Evolutionary conservation across 202 grass and related monocot genomes (phyloP).

Genomic region (Schoenoplectus tabernaemontani): DNA sequence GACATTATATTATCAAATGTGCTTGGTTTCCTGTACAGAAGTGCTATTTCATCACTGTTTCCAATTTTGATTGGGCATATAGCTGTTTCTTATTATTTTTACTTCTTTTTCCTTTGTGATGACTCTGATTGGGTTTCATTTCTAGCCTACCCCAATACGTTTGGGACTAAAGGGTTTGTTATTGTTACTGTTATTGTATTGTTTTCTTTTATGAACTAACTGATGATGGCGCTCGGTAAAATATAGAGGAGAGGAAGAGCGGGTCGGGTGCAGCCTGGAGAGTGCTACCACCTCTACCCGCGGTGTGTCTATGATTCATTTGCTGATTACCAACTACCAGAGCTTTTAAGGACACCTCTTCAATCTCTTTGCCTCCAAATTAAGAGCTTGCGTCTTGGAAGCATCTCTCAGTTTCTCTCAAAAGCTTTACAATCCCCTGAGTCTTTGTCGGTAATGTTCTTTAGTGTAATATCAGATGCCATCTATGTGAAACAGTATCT

Average conservation of each 20-base stretch:
- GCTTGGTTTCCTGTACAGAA: background rate
- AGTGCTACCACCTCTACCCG: slow-evolving; percentile 97
- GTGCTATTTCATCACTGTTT: slow-evolving; percentile 1
- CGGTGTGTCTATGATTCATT: slow-evolving; percentile 83
- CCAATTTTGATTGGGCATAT: background rate
- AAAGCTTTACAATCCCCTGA: slow-evolving; percentile 97
- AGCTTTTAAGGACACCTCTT: slow-evolving; percentile 90
- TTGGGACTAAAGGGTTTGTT: too few relatives aligned
- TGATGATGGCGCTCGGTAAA: slow-evolving; percentile 10
- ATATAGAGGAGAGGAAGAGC: slow-evolving; percentile 96
- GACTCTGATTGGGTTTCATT: too few relatives aligned
- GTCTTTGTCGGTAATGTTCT: slow-evolving; percentile 63
- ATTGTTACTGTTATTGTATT: too few relatives aligned
- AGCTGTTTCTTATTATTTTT: background rate
- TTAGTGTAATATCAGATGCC: background rate
- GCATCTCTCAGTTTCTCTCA: slow-evolving; percentile 93
- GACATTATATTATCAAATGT: background rate
- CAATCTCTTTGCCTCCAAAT: slow-evolving; percentile 99
- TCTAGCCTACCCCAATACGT: too few relatives aligned
- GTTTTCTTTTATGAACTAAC: slow-evolving; percentile 15
- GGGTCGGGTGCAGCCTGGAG: slow-evolving; percentile 92
- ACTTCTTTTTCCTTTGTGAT: too few relatives aligned
- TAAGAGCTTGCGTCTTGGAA: slow-evolving; percentile 89
- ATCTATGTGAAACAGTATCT: background rate
- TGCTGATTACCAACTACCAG: slow-evolving; percentile 92